Conservation (phyloP, 345 rosid genomes). For the Gossypium bickii region DNA sequence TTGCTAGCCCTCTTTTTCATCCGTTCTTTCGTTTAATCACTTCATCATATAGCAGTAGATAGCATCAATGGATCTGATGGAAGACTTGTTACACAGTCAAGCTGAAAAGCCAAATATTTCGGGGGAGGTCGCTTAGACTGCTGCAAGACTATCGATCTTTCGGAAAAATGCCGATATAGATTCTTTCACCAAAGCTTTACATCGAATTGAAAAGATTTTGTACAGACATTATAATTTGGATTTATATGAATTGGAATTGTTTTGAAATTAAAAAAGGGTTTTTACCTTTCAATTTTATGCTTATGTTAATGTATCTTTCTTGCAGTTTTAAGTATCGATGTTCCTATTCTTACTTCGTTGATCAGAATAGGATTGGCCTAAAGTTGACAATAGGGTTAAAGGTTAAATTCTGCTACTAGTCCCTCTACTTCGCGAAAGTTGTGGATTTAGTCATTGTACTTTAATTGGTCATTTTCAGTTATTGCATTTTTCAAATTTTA, state of each 20-base stretch:
- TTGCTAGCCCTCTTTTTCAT: not conserved
- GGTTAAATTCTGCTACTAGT: too few species aligned
- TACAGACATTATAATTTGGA: constrained; percentile 2
- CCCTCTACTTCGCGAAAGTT: too few species aligned
- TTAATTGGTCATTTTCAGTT: too few species aligned
- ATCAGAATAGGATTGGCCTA: not conserved
- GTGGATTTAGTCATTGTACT: too few species aligned
- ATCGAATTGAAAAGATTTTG: constrained; percentile 11
- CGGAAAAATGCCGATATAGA: not conserved
- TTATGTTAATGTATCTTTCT: not conserved
- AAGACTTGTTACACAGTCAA: not conserved
- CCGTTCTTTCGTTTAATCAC: not conserved
- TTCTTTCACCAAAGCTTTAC: not conserved
- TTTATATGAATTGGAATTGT: not conserved
- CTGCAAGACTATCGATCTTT: not conserved
- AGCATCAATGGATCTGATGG: not conserved
- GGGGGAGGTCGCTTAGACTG: constrained; percentile 8
- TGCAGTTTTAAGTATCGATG: not conserved
- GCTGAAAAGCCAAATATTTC: constrained; percentile 10
- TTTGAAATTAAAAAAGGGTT: not conserved
- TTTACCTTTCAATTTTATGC: not conserved
- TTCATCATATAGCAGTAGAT: constrained; percentile 8
- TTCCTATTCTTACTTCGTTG: not conserved
- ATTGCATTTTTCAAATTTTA: too few species aligned
- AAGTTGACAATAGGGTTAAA: not conserved